These are phyloP conservation scores for Bassia scoparia DNA, from an alignment of 148 eudicot species.

Conservation along the genomic window DNA sequence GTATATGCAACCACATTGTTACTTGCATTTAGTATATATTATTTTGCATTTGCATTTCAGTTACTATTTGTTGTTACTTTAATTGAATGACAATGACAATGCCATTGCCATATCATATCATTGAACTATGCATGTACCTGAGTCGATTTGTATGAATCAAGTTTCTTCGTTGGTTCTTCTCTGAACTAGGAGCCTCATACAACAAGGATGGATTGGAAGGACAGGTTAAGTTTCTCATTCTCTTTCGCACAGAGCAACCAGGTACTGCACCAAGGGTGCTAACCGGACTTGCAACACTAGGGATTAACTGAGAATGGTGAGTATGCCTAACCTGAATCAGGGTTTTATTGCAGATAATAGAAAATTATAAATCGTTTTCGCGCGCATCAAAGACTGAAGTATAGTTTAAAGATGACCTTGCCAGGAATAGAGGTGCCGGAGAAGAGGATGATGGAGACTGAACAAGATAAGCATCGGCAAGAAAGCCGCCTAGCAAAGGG, in stretches of 20 bases:
- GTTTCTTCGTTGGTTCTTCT: background rate
- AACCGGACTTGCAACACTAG: constrained; percentile 60
- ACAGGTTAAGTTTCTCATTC: constrained; percentile 43
- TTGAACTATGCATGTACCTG: constrained; percentile 4
- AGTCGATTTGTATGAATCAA: constrained; percentile 7
- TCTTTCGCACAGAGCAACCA: constrained; percentile 65
- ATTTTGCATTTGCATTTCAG: too few relatives aligned
- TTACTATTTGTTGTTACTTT: too few relatives aligned
- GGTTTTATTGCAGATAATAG: too few relatives aligned
- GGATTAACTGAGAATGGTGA: constrained; percentile 56
- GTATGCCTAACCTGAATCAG: constrained; percentile 56
- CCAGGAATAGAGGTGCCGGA: constrained; percentile 64
- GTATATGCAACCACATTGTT: too few relatives aligned
- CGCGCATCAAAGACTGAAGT: too few relatives aligned
- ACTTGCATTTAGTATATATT: too few relatives aligned
- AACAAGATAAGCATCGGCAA: constrained; percentile 73
- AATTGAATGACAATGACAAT: too few relatives aligned
- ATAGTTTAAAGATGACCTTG: constrained; percentile 14
- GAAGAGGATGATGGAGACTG: constrained; percentile 49
- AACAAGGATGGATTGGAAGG: constrained; percentile 34
- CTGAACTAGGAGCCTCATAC: constrained; percentile 26
- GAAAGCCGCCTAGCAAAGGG: constrained; percentile 72
- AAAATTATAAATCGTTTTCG: too few relatives aligned
- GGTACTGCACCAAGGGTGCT: constrained; percentile 57
- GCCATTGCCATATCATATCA: too few relatives aligned